phyloP scores from a whole-genome alignment of 306 rosid genomes.

The Urtica urens region DNA sequence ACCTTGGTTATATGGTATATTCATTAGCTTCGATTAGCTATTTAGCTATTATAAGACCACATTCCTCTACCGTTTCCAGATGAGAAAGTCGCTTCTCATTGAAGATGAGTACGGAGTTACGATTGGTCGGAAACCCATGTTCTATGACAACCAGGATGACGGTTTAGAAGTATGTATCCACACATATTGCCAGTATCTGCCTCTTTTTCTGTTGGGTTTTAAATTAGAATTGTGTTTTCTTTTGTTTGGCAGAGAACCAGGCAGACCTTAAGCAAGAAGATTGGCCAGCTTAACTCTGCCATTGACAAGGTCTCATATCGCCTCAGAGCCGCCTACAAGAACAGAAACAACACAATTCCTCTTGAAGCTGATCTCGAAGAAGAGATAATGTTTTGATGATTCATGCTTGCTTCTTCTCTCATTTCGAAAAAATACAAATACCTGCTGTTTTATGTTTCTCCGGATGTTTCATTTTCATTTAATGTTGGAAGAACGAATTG shows the following conservation, averaged over 20 bases:
- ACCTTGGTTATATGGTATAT: no score
- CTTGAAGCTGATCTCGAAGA: slow-evolving; percentile 62
- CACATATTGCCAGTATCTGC: neutral
- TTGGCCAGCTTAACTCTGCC: slow-evolving; percentile 83
- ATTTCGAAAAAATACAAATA: no score
- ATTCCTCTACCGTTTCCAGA: slow-evolving; percentile 41
- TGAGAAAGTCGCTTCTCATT: slow-evolving; percentile 65
- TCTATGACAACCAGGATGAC: slow-evolving; percentile 84
- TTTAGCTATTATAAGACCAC: no score
- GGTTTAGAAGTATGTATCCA: slow-evolving; percentile 66
- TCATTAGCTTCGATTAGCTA: no score
- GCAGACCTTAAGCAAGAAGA: slow-evolving; percentile 70
- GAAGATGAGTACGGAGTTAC: slow-evolving; percentile 87
- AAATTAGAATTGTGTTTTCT: slow-evolving; percentile 1
- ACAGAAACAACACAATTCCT: slow-evolving; percentile 42
- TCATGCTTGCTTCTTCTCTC: no score
- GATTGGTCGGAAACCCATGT: slow-evolving; percentile 70
- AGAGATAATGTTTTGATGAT: no score
- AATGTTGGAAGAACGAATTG: no score
- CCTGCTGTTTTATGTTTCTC: no score
- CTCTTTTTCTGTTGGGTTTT: slow-evolving; percentile 6
- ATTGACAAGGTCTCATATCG: slow-evolving; percentile 92
- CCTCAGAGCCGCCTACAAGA: slow-evolving; percentile 86
- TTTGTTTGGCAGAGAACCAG: slow-evolving; percentile 54
- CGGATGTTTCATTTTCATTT: no score